Evolutionary conservation across 768 basidiomycete species (phyloP).

Genomic region (Scleroderma citrinum): DNA sequence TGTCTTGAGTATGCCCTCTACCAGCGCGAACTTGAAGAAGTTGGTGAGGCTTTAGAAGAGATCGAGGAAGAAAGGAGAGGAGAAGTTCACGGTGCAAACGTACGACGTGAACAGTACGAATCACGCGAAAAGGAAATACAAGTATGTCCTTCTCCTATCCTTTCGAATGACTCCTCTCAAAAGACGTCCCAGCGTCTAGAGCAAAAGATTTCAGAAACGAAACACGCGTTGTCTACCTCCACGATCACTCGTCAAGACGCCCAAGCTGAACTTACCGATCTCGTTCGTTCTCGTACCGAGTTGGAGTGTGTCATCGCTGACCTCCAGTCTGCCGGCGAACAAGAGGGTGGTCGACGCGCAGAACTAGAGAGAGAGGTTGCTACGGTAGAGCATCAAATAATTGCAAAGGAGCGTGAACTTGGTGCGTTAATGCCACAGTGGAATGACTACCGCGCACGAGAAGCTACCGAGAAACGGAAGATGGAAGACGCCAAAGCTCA

Average conservation of each 20-base stretch:
- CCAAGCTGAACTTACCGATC: conserved; percentile 80
- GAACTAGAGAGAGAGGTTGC: conserved; percentile 61
- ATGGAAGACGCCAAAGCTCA: conserved; percentile 72
- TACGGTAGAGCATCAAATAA: conserved; percentile 53
- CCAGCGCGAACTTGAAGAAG: conserved; percentile 86
- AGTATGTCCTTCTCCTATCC: conserved; percentile 35
- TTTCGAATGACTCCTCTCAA: neutral
- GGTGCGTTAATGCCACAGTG: conserved; percentile 65
- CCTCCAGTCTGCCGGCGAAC: conserved; percentile 58
- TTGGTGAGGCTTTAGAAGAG: conserved; percentile 76
- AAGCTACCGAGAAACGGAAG: conserved; percentile 51
- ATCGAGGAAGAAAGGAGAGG: conserved; percentile 77
- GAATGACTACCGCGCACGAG: conserved; percentile 49
- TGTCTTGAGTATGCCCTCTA: conserved; percentile 95
- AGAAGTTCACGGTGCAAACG: conserved; percentile 81
- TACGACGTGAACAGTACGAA: conserved; percentile 76
- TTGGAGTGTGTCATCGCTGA: conserved; percentile 81
- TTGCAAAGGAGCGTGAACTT: conserved; percentile 55
- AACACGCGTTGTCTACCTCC: conserved; percentile 67
- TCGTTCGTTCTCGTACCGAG: conserved; percentile 79
- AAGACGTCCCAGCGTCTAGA: conserved; percentile 57
- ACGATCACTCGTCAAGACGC: conserved; percentile 66
- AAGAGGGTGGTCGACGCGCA: conserved; percentile 58
- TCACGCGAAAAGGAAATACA: conserved; percentile 80
- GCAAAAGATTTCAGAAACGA: conserved; percentile 60